Base-by-base conservation (phyloP, 805 yeast genomes). In the Saccharomycopsis sp. region DNA sequence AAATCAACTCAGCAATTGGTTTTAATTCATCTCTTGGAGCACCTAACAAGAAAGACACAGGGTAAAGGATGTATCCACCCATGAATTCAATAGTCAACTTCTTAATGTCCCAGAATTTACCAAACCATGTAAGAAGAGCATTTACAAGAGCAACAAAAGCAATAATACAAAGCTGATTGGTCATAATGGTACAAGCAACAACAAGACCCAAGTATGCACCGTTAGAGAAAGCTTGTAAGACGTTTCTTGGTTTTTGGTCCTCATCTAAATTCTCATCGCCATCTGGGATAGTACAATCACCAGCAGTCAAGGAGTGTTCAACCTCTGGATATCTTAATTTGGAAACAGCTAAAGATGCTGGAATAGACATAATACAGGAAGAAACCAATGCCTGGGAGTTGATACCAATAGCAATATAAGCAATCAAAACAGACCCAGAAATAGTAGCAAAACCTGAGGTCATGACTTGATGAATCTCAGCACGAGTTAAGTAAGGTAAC, bases 361-460 rank as follows among this genome's bases (percentile, higher is more conserved):
- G 87, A 66, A 83, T 82, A 1, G 86, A 82, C 87, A 83, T 83
- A 56, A 83, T 84, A 73, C 87, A 83, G 29, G 85, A 79, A n/a
- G 85, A 78, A 17, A 83, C 81, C 66, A 83, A 73, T 3, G 85
- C 86, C 64, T 81, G 84, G 1, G 87, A 75, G 64, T 80, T 81
- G 64, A 83, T 75, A 38, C 87, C 87, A 68, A 83, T 73, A 2
- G 85, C 83, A 60, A 83, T 80, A 67, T 83, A 83, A 7, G 85
- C 79, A 2, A 82, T 86, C 64, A 83, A 73, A 25, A 82, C 86
- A 2, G 85, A 79, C 23, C 87, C 87, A 2, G 86, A 78, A 62
- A 83, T 82, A 54, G 87, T 83, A 15, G 86, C 79, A 66, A 83
- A 83, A 3, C 86, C 87, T 29, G 85, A 79, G 54, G 80, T 72